Evolutionary conservation across 768 basidiomycete genomes (phyloP), one percentile per base, ranked within the genome.

Genomic region (Boletus rubescentipes): DNA sequence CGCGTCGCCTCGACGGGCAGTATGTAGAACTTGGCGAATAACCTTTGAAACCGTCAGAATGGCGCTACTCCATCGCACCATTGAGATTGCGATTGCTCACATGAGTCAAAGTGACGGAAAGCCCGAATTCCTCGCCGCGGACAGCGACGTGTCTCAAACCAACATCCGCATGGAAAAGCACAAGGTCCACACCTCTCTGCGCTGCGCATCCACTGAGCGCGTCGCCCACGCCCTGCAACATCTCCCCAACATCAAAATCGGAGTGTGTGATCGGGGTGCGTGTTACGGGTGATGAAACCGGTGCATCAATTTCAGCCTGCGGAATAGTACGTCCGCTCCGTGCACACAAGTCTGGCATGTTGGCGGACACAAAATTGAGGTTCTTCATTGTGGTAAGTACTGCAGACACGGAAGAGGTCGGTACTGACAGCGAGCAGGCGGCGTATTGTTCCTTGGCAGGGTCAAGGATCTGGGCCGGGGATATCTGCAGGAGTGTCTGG

Each of bases 381-480:
- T 88, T 90, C 73, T 93, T 93, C 91, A 97, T 92, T 36, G 87
- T 82, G 16, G 91, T 91, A 68, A 97, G 83, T 68, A 98, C 79
- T 36, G 92, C 91, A 16, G 91, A 89, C 71, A 98, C 80, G 59
- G 88, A 91, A 7, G 93, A 82, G 0, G 90, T 90, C 10, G 94
- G 95, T 40, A 97, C 82, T 35, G 91, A 86, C 23, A 98, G 72
- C 2, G 93, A 82, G 68, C 91, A 96, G 23, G 91, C 88, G 2
- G 93, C 89, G 65, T 93, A 89, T 67, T 94, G 93, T 65, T 98
- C 94, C 69, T 91, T 95, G 3, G 89, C 86, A n/a, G 90, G 84
- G 67, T 97, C 93, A 42, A 97, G 79, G 18, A 97, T 75, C 70
- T 98, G 95, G 0, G 89, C 83, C 4, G 94, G 93, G 0, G 91